Evolutionary conservation across 495 filamentous ascomycete species (phyloP).

Genomic region (Podospora conica): DNA sequence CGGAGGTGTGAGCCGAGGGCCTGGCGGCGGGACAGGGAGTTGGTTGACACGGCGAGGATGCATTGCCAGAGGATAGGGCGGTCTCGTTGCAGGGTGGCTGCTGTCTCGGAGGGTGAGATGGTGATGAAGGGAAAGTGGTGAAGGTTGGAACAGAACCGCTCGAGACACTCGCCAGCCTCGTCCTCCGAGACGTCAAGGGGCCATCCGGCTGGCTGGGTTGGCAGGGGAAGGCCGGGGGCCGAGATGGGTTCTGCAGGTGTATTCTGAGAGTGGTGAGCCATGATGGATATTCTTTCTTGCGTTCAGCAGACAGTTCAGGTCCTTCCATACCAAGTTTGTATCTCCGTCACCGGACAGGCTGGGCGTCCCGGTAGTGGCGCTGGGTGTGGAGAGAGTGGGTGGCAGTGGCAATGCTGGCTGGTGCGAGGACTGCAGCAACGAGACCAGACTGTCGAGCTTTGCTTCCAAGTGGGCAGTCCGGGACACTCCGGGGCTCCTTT

Average conservation of each 20-base stretch:
- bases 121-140: constrained; percentile 38
- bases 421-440: constrained; percentile 31
- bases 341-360: not conserved
- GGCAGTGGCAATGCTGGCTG: not conserved
- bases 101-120: constrained; percentile 35
- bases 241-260: not conserved
- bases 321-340: not conserved
- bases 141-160: constrained; percentile 33
- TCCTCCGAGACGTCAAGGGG: constrained; percentile 17
- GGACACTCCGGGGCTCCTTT: constrained; percentile 14
- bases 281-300: not conserved
- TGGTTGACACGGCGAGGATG: constrained; percentile 41
- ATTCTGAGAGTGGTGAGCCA: not conserved
- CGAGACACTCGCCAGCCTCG: constrained; percentile 37
- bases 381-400: not conserved
- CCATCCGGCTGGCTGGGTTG: not conserved
- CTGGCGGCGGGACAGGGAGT: constrained; percentile 30
- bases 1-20: constrained; percentile 35
- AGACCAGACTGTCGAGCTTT: constrained; percentile 48
- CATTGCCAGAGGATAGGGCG: constrained; percentile 49
- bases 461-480: constrained; percentile 43
- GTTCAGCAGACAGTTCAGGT: not conserved
- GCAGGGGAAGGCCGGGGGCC: not conserved
- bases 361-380: not conserved
- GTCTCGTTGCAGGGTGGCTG: constrained; percentile 38